Conservation (phyloP, 768 basidiomycete species). For the Lactifluus volemus region DNA sequence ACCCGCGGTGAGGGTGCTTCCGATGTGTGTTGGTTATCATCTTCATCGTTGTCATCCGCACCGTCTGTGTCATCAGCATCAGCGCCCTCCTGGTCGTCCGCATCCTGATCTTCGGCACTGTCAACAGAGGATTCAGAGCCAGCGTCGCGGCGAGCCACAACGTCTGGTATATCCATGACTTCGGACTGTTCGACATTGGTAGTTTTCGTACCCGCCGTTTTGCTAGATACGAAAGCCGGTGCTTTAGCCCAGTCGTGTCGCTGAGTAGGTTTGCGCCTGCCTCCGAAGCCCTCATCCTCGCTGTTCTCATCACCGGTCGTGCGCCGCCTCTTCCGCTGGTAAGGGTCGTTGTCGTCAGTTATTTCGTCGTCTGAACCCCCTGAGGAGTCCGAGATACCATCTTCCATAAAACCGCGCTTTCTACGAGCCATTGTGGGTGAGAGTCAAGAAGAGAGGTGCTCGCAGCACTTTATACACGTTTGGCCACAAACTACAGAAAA, state of each 20-base stretch:
- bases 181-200: conserved; percentile 31
- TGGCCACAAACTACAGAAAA: neutral
- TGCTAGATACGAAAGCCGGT: conserved; percentile 62
- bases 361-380: conserved; percentile 47
- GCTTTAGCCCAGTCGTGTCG: conserved; percentile 66
- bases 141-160: conserved; percentile 20
- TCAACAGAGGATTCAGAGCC: conserved; percentile 31
- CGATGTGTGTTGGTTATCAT: conserved; percentile 35
- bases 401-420: conserved; percentile 69
- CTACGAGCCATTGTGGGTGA: conserved; percentile 52
- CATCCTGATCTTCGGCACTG: conserved; percentile 25
- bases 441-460: neutral
- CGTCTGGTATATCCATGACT: conserved; percentile 31
- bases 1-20: conserved; percentile 50
- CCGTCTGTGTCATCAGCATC: conserved; percentile 31
- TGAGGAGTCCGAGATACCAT: conserved; percentile 61
- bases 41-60: conserved; percentile 28
- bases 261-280: conserved; percentile 28
- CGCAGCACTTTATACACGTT: neutral
- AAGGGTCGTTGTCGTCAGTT: conserved; percentile 62
- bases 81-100: conserved; percentile 19
- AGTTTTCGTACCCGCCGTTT: conserved; percentile 20
- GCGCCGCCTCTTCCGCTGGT: conserved; percentile 58
- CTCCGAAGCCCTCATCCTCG: conserved; percentile 34
- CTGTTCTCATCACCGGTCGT: conserved; percentile 63